These are phyloP conservation scores for Boletellus deceptivus DNA, from an alignment of 1,284 basidiomycete species.

Conservation along the genomic window DNA sequence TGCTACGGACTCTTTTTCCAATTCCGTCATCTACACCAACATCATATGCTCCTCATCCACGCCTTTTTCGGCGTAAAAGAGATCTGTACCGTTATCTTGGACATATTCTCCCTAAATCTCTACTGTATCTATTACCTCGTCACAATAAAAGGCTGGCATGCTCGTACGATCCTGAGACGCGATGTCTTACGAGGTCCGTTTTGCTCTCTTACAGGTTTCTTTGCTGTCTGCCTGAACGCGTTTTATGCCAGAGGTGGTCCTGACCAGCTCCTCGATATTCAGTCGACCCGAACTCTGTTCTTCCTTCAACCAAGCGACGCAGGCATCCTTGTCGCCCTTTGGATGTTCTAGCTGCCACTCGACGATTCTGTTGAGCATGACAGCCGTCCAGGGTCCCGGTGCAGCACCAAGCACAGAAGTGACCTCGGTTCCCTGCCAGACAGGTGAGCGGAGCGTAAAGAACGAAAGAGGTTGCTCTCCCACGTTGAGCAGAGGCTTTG, in stretches of 20 bases:
- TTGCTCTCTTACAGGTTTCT: slow-evolving; percentile 45
- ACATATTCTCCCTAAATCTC: slow-evolving; percentile 6
- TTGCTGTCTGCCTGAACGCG: slow-evolving; percentile 22
- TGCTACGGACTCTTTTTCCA: neutral
- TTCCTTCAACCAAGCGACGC: slow-evolving; percentile 63
- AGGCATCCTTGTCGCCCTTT: slow-evolving; percentile 59
- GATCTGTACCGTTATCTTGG: neutral
- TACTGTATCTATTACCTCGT: slow-evolving; percentile 19
- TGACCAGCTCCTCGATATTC: slow-evolving; percentile 28
- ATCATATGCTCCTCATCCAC: neutral
- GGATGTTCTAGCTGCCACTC: slow-evolving; percentile 86
- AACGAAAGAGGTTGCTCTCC: slow-evolving; percentile 29
- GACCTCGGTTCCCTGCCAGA: slow-evolving; percentile 68
- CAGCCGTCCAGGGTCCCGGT: slow-evolving; percentile 69
- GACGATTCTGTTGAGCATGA: slow-evolving; percentile 62
- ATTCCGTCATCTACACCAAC: neutral
- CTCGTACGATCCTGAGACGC: neutral
- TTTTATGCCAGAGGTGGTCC: slow-evolving; percentile 25
- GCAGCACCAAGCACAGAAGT: slow-evolving; percentile 51
- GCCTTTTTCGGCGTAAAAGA: neutral
- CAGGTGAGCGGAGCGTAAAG: neutral
- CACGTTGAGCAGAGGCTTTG: slow-evolving; percentile 75
- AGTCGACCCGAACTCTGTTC: slow-evolving; percentile 50
- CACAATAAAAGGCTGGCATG: neutral
- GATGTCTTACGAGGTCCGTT: slow-evolving; percentile 32